These are phyloP conservation scores for Discostella pseudostelligera DNA, from an alignment of 108 stramenopile genomes.

Conservation along the genomic window DNA sequence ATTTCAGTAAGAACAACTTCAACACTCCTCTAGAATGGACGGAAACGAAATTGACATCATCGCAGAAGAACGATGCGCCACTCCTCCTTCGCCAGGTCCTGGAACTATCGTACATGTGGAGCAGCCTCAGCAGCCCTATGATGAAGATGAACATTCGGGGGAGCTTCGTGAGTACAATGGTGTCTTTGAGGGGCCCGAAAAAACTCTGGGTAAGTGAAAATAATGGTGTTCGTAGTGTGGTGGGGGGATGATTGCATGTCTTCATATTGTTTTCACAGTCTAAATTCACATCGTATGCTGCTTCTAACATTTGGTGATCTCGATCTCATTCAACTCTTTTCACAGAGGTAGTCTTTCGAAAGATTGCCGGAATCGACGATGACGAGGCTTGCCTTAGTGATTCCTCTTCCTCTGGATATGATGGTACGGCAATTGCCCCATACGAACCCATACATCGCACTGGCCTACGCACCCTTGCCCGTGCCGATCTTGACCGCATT, in stretches of 20 bases:
- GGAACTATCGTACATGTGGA: constrained; percentile 15
- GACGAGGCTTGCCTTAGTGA: constrained; percentile 36
- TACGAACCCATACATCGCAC: constrained; percentile 30
- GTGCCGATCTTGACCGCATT: constrained; percentile 86
- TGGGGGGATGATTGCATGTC: no score
- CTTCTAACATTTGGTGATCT: background rate
- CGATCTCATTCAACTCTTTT: constrained; percentile 8
- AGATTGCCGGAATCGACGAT: constrained; percentile 22
- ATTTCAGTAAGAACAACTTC: no score
- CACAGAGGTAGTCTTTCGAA: constrained; percentile 78
- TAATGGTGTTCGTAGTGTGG: no score
- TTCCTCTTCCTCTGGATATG: constrained; percentile 7
- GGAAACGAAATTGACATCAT: background rate
- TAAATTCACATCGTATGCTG: background rate
- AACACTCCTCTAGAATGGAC: background rate
- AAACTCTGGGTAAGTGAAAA: constrained; percentile 56
- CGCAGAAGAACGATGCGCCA: background rate
- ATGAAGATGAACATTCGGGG: constrained; percentile 75
- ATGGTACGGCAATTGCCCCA: background rate
- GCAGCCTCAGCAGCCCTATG: constrained; percentile 49
- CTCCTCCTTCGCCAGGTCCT: constrained; percentile 3
- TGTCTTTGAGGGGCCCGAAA: constrained; percentile 87
- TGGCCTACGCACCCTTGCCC: constrained; percentile 83
- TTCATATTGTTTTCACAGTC: no score
- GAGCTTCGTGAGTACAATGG: constrained; percentile 81